These are phyloP conservation scores for Phytophthora litchii DNA, from an alignment of 352 stramenopile species.

Conservation along the genomic window DNA sequence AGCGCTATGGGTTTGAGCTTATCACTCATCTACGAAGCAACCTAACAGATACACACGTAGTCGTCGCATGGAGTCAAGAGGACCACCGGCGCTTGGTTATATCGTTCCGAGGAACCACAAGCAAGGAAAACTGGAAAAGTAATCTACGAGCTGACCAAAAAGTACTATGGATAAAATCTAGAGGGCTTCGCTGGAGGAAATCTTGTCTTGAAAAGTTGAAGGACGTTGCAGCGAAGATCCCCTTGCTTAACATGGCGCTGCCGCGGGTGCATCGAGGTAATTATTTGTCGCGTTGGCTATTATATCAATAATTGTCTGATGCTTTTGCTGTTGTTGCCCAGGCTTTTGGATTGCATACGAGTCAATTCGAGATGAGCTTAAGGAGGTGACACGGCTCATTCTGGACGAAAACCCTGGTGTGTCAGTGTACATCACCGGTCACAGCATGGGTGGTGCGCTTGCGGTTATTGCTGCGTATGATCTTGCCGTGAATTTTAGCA, in stretches of 20 bases:
- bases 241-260: conserved; percentile 84
- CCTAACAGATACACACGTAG: conserved; percentile 80
- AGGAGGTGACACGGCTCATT: conserved; percentile 77
- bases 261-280: conserved; percentile 84
- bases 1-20: conserved; percentile 82
- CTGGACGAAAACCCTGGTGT: conserved; percentile 84
- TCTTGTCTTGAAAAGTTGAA: conserved; percentile 69
- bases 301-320: conserved; percentile 8
- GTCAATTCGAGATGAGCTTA: conserved; percentile 77
- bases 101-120: conserved; percentile 86
- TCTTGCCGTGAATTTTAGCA: conserved; percentile 83
- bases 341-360: conserved; percentile 89
- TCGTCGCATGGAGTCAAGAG: conserved; percentile 53
- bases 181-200: conserved; percentile 51
- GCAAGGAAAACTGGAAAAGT: conserved; percentile 89
- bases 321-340: conserved; percentile 22
- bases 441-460: conserved; percentile 92
- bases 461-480: conserved; percentile 90
- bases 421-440: conserved; percentile 92
- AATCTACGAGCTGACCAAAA: conserved; percentile 86
- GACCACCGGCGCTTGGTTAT: conserved; percentile 79
- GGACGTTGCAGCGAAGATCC: conserved; percentile 74
- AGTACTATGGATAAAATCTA: conserved; percentile 81
- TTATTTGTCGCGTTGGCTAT: background rate
- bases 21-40: conserved; percentile 80